Conservation (phyloP, 2,329 filamentous ascomycete genomes). For the Shiraia sp. region DNA sequence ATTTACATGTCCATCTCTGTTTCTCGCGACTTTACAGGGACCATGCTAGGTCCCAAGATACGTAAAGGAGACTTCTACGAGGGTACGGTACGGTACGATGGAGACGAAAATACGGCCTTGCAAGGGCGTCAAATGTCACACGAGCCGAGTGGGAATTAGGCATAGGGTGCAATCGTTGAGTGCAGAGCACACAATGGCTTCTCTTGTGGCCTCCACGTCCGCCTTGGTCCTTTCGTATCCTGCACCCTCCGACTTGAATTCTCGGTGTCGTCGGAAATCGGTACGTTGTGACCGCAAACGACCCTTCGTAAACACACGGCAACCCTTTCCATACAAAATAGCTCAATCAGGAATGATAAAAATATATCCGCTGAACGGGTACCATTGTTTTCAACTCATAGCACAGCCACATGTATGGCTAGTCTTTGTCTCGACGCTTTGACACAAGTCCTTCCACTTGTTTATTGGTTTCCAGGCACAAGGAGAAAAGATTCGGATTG, state of each 20-base stretch:
- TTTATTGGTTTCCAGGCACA: constrained; percentile 7
- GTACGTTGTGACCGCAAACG: too few species aligned
- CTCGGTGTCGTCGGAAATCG: neutral
- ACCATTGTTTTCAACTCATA: too few species aligned
- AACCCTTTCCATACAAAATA: too few species aligned
- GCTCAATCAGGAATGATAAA: too few species aligned
- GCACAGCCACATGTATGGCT: constrained; percentile 5
- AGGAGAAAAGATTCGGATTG: constrained; percentile 1
- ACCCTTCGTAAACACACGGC: too few species aligned
- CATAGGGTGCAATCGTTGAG: neutral
- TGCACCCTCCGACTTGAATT: neutral
- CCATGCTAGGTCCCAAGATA: constrained; percentile 8
- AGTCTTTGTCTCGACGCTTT: neutral
- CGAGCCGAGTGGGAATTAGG: neutral
- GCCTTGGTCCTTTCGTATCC: neutral
- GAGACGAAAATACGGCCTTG: constrained; percentile 15
- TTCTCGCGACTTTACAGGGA: constrained; percentile 4
- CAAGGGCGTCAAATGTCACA: constrained; percentile 5
- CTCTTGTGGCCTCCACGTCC: constrained; percentile 1
- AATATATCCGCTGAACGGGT: too few species aligned
- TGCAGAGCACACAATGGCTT: constrained; percentile 6
- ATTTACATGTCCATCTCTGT: constrained; percentile 6
- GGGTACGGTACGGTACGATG: constrained; percentile 1
- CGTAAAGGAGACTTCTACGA: constrained; percentile 11
- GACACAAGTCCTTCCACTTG: neutral